Percentiles rank a stretch among this genome's conserved stretches.
Evolutionary conservation across 176 grass and related monocot genomes (phyloP).

Genomic region (Eragrostis curvula): DNA sequence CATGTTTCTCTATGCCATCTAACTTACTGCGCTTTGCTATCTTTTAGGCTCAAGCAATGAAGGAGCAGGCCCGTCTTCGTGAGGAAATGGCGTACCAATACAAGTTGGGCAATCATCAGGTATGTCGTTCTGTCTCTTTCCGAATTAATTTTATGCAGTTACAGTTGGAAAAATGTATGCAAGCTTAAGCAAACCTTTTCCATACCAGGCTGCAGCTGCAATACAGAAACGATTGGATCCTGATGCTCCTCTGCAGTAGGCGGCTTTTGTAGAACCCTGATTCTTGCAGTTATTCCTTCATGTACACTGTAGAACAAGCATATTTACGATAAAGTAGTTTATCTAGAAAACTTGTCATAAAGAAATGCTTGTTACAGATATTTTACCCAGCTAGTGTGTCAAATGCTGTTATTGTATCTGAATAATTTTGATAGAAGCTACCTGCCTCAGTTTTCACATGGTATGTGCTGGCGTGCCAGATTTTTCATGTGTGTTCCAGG

Average conservation of each 20-base stretch:
- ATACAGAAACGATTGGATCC: conserved; percentile 96
- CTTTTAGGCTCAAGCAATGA: conserved; percentile 98
- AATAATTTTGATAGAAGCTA: neutral
- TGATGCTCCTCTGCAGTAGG: conserved; percentile 75
- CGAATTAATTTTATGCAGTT: neutral
- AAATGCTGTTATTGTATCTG: neutral
- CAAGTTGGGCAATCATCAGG: conserved; percentile 89
- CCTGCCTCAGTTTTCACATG: neutral
- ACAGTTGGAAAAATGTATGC: neutral
- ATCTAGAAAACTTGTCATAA: neutral
- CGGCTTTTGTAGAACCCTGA: neutral
- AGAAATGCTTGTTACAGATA: neutral
- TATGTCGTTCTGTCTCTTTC: conserved; percentile 12
- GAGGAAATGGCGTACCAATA: conserved; percentile 99
- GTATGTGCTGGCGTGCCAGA: neutral
- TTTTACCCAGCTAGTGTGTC: neutral
- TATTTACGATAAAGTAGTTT: neutral
- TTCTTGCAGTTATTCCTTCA: neutral
- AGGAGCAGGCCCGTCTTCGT: conserved; percentile 85
- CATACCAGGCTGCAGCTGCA: conserved; percentile 83
- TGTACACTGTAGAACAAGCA: neutral
- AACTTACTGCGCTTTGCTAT: conserved; percentile 12
- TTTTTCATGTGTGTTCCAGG: neutral
- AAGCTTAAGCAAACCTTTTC: neutral
- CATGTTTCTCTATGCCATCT: neutral